Conservation (phyloP, 2,329 filamentous ascomycete species). For the Phyllosticta citrichinensis region DNA sequence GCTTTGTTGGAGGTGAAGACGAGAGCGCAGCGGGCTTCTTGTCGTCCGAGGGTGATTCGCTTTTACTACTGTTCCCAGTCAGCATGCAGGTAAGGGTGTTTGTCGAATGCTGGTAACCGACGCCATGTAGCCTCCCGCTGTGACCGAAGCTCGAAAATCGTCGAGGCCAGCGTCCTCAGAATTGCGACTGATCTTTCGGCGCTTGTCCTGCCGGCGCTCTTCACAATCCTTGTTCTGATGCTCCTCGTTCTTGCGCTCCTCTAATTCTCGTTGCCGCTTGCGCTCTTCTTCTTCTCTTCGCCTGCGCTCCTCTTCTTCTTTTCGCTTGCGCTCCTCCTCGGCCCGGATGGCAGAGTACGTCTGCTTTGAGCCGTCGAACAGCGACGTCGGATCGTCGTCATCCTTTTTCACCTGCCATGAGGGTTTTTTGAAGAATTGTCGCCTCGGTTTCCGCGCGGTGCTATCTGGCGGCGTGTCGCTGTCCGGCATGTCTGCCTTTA, state of each 20-base stretch:
- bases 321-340: constrained; percentile 25
- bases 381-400: constrained; percentile 19
- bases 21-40: not conserved
- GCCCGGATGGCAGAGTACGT: constrained; percentile 29
- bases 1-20: constrained; percentile 13
- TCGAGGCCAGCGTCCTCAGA: constrained; percentile 12
- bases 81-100: not conserved
- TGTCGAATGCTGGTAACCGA: not conserved
- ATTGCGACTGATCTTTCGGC: constrained; percentile 18
- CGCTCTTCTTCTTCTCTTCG: constrained; percentile 11
- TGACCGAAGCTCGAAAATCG: not conserved
- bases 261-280: constrained; percentile 15
- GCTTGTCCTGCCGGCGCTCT: constrained; percentile 20
- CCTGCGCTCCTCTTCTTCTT: constrained; percentile 23
- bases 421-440: constrained; percentile 47
- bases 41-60: not conserved
- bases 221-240: constrained; percentile 19
- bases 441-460: constrained; percentile 29
- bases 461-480: not conserved
- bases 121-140: not conserved
- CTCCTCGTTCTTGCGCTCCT: constrained; percentile 17
- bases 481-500: constrained; percentile 2
- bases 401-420: constrained; percentile 33
- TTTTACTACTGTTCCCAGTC: not conserved
- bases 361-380: constrained; percentile 35